These are phyloP conservation scores for Gossypium herbaceum DNA, from an alignment of 345 rosid genomes.

Conservation along the genomic window DNA sequence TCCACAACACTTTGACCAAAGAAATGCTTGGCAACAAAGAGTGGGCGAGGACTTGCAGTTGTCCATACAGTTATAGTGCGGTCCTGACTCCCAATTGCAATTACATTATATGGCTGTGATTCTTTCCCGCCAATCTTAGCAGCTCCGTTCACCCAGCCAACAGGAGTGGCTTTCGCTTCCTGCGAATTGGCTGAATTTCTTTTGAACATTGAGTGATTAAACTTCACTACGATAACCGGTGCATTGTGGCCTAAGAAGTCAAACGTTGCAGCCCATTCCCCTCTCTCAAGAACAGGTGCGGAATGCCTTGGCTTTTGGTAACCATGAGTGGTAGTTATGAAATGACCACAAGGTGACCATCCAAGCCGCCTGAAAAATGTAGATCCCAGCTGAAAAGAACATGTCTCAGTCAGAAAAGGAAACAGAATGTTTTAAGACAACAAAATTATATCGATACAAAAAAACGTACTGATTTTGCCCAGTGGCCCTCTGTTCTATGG, in stretches of 20 bases:
- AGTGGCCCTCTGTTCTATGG: conserved; percentile 93
- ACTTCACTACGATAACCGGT: conserved; percentile 89
- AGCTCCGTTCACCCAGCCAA: conserved; percentile 87
- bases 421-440: conserved; percentile 7
- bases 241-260: conserved; percentile 99
- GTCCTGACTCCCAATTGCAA: conserved; percentile 99
- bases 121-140: conserved; percentile 80
- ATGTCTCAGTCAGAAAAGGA: conserved; percentile 20
- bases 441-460: background rate
- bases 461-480: conserved; percentile 89
- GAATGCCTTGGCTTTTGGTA: conserved; percentile 99
- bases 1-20: conserved; percentile 97
- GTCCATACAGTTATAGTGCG: conserved; percentile 99
- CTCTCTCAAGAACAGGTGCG: conserved; percentile 98
- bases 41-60: conserved; percentile 93
- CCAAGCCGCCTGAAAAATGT: conserved; percentile 99
- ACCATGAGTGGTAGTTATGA: conserved; percentile 95
- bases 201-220: conserved; percentile 90
- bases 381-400: conserved; percentile 74
- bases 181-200: conserved; percentile 46
- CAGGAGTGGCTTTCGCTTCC: conserved; percentile 50
- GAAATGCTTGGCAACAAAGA: conserved; percentile 97
- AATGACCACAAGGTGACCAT: conserved; percentile 99
- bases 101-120: conserved; percentile 80
- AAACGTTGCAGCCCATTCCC: conserved; percentile 97